These are phyloP conservation scores for Nemania sp. DNA, from an alignment of 2,329 filamentous ascomycete species.

Conservation along the genomic window DNA sequence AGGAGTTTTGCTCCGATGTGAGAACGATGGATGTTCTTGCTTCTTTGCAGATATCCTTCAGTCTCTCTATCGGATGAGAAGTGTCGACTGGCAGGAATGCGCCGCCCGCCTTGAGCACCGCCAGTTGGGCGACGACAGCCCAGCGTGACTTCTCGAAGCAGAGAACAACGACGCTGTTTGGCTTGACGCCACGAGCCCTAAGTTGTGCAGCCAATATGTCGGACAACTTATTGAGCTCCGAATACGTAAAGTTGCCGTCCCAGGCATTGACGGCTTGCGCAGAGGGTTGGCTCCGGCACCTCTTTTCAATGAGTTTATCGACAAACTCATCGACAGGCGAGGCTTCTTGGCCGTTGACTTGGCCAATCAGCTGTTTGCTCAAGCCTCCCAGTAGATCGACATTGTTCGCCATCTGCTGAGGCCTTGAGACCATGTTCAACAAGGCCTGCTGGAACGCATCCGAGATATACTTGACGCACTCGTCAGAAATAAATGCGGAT, in stretches of 20 bases:
- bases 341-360: background rate
- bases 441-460: conserved; percentile 17
- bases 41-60: conserved; percentile 20
- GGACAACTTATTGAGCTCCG: conserved; percentile 1
- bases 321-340: background rate
- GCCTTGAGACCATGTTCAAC: conserved; percentile 6
- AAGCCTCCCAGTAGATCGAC: conserved; percentile 2
- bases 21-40: conserved; percentile 18
- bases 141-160: conserved; percentile 32
- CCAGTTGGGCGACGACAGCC: conserved; percentile 31
- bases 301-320: conserved; percentile 14
- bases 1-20: background rate
- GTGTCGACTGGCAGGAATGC: conserved; percentile 36
- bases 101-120: conserved; percentile 36
- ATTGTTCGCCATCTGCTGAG: background rate
- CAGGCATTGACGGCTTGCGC: conserved; percentile 9
- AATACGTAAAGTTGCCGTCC: conserved; percentile 21
- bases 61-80: conserved; percentile 31
- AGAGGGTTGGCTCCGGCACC: conserved; percentile 8
- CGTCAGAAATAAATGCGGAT: conserved; percentile 8
- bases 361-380: background rate
- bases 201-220: conserved; percentile 2
- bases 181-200: conserved; percentile 3
- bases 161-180: conserved; percentile 27
- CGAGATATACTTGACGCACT: conserved; percentile 6